phyloP scores from a whole-genome alignment of 805 yeast genomes.

The Vanderwaltozyma yarrowii region DNA sequence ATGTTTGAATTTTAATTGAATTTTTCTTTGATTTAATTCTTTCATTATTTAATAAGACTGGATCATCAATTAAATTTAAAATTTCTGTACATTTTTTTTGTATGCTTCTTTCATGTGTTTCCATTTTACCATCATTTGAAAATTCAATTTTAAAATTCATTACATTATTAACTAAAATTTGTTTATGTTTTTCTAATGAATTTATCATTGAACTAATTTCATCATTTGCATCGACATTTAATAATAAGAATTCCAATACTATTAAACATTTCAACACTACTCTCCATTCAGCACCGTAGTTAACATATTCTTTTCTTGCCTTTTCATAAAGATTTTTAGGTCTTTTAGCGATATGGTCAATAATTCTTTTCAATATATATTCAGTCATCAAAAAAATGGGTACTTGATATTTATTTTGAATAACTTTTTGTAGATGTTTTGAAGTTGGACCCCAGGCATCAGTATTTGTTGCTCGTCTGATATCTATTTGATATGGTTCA shows the following conservation, averaged over 20 bases:
- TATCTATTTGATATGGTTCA: slow-evolving; percentile 30
- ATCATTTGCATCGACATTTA: slow-evolving; percentile 26
- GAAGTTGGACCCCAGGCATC: slow-evolving; percentile 47
- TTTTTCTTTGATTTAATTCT: slow-evolving; percentile 22
- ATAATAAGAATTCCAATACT: slow-evolving; percentile 26
- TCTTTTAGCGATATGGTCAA: slow-evolving; percentile 28
- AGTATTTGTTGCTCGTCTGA: slow-evolving; percentile 39
- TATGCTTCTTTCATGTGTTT: slow-evolving; percentile 29
- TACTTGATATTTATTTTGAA: slow-evolving; percentile 22
- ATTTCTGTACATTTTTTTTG: slow-evolving; percentile 26
- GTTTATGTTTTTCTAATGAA: slow-evolving; percentile 23
- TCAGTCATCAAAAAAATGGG: slow-evolving; percentile 27
- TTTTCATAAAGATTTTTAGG: slow-evolving; percentile 30
- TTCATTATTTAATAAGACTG: slow-evolving; percentile 22
- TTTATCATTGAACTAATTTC: slow-evolving; percentile 21
- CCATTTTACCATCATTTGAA: slow-evolving; percentile 30
- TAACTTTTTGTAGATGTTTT: slow-evolving; percentile 31
- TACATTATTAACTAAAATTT: slow-evolving; percentile 23
- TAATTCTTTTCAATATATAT: slow-evolving; percentile 28
- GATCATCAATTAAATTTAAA: slow-evolving; percentile 22
- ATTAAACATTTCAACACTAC: slow-evolving; percentile 31
- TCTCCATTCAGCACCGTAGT: slow-evolving; percentile 33
- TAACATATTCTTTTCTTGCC: slow-evolving; percentile 32
- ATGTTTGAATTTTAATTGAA: slow-evolving; percentile 15
- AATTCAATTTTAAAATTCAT: slow-evolving; percentile 21